Evolutionary conservation across 2,329 filamentous ascomycete genomes (phyloP).

Genomic region (Alternaria gaisen): DNA sequence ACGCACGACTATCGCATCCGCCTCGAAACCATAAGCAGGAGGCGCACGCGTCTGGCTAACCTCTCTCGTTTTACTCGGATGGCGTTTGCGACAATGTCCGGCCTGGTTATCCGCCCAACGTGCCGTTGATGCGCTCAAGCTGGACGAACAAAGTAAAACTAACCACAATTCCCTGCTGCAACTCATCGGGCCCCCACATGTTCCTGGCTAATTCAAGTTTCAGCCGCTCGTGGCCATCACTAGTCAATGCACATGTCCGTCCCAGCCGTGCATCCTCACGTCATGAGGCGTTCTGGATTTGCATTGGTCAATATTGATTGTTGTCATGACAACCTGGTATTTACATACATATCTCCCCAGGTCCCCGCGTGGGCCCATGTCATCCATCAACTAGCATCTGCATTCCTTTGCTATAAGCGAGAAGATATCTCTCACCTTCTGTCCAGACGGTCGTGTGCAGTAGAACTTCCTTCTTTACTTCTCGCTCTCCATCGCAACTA

Average conservation of each 20-base stretch:
- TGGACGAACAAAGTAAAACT: neutral
- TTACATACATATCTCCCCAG: slow-evolving; percentile 37
- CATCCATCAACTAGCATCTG: slow-evolving; percentile 33
- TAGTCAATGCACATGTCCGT: slow-evolving; percentile 20
- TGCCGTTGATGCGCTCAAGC: slow-evolving; percentile 1
- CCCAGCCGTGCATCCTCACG: slow-evolving; percentile 27
- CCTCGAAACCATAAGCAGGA: neutral
- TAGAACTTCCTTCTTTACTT: slow-evolving; percentile 40
- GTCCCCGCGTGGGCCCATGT: slow-evolving; percentile 40
- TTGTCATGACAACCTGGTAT: slow-evolving; percentile 46
- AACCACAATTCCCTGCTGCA: slow-evolving; percentile 3
- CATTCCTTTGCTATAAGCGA: slow-evolving; percentile 48
- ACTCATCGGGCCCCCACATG: slow-evolving; percentile 21
- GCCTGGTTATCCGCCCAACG: neutral
- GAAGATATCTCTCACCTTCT: slow-evolving; percentile 31
- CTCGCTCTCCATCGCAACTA: slow-evolving; percentile 39
- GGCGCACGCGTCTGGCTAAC: neutral
- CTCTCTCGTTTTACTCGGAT: neutral
- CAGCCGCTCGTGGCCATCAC: slow-evolving; percentile 13
- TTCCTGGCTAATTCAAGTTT: slow-evolving; percentile 11
- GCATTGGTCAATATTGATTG: slow-evolving; percentile 29
- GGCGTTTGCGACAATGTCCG: neutral
- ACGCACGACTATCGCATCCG: neutral
- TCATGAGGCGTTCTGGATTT: slow-evolving; percentile 24
- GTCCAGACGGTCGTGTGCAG: slow-evolving; percentile 36